phyloP scores from a whole-genome alignment of 106 monocot species.

The Acanthochlamys bracteata region DNA sequence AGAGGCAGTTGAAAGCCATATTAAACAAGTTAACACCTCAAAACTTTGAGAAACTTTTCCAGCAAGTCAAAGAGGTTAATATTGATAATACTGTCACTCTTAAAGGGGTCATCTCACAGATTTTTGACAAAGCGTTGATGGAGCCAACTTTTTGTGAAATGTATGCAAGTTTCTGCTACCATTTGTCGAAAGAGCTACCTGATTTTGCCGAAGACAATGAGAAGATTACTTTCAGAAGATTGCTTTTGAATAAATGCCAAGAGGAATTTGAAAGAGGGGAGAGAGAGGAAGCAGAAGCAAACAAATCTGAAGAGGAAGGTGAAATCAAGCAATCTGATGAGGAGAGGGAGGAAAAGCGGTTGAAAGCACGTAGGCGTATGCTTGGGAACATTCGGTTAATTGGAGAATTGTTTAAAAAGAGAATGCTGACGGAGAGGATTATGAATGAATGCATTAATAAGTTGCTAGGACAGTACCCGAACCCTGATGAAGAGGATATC shows the following conservation, averaged over 20 bases:
- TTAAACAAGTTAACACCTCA: slow-evolving; percentile 38
- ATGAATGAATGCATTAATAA: slow-evolving; percentile 96
- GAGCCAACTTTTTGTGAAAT: slow-evolving; percentile 98
- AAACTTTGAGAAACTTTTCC: slow-evolving; percentile 30
- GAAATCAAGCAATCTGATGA: slow-evolving; percentile 44
- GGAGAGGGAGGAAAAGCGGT: slow-evolving; percentile 59
- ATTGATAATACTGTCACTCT: slow-evolving; percentile 69
- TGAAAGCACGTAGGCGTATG: slow-evolving; percentile 63
- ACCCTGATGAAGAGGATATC: slow-evolving; percentile 83
- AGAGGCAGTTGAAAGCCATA: slow-evolving; percentile 30
- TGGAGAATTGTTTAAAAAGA: slow-evolving; percentile 90
- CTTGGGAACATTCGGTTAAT: slow-evolving; percentile 91
- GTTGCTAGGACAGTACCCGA: slow-evolving; percentile 58
- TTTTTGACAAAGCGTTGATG: slow-evolving; percentile 96
- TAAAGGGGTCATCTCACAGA: slow-evolving; percentile 79
- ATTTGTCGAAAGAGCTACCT: slow-evolving; percentile 60
- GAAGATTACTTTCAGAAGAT: slow-evolving; percentile 72
- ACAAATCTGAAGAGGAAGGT: slow-evolving; percentile 70
- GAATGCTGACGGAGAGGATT: slow-evolving; percentile 84
- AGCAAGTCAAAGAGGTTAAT: slow-evolving; percentile 15
- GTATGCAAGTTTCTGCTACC: slow-evolving; percentile 89
- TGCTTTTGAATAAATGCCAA: slow-evolving; percentile 87
- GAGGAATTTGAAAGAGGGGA: slow-evolving; percentile 94
- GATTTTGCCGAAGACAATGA: slow-evolving; percentile 68
- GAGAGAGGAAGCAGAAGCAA: slow-evolving; percentile 70